Evolutionary conservation across 2,329 filamentous ascomycete species (phyloP), one percentile per base, ranked within the genome.

Genomic region (Pseudocercospora fijiensis): DNA sequence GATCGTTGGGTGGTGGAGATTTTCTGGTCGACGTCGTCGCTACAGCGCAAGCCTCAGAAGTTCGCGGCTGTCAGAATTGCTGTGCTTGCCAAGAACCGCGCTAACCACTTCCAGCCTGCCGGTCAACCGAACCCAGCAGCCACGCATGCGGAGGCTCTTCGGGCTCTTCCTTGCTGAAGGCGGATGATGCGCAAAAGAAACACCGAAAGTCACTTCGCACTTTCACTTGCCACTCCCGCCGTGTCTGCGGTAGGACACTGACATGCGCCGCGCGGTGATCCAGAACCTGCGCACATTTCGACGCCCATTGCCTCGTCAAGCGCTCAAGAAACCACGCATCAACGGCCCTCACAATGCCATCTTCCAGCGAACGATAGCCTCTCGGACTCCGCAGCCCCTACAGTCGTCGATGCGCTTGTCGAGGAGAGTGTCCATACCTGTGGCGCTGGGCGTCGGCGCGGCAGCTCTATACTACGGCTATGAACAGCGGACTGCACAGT

Each of bases 381-480:
- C 67, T 72, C 78, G 71, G 73, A 76, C 74, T 67, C 70, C 77
- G 61, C 74, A 80, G 67, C 76, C 74, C 70, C 80, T 90, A 62
- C 84, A 81, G 69, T 88, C 88, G 70, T 90, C 89, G 70, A 93
- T 94, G 90, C 89, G 90, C 78, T 79, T 89, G 57, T 69, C 70
- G 74, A 88, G 90, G 67, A 84, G 87, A 70, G 82, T 90, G 69
- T 86, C 86, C 4, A 81, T 86, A 70, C 89, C 87, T 64, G 77
- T 92, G 64, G 83, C 89, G 63, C 88, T 90, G 66, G 86, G 86
- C 73, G 82, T 91, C 59, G 82, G 83, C 58, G 90, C 88, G 70
- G 91, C 86, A 72, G 82, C 90, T 63, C 88, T 89, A 69, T 93
- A 88, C 84, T 92, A 92, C 79, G 84, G 85, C 60, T 91, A 90